Base-by-base conservation (phyloP, 495 filamentous ascomycete species). In the Saxophila tyrrhenica region DNA sequence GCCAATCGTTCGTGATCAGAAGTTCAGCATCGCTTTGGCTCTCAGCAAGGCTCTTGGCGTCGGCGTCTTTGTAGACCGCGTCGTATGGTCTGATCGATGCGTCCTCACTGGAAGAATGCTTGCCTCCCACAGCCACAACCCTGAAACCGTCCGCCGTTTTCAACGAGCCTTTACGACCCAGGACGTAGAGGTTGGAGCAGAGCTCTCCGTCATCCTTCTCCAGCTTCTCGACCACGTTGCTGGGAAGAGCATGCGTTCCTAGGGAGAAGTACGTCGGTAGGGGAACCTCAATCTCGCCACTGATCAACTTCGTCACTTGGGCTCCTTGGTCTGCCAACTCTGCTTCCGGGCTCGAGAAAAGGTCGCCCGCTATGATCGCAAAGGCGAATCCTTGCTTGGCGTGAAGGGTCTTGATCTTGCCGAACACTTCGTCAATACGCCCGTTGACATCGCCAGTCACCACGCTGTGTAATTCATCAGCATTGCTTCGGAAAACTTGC, bases 61-160 rank as follows among this genome's bases (percentile, higher is more conserved):
- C 92, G n/a, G 76, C 76, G 51, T 82, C 77, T 0, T 76, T 84
- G 65, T 94, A 89, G 47, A 75, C 76, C 0, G 88, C 84, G 3
- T 77, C 66, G 52, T 80, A 77, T 56, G 84, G 77, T 48, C 86
- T 82, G 50, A 79, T 77, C 0, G 78, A 77, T 2, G 76, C 74
- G 21, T 68, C 72, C 48, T 74, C 68, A 16, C 78, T 69, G 25
- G 68, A 69, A 9, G 72, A 48, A 0, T 86, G 69, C 11, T 69
- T 66, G 0, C 92, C 92, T 39, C 90, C 90, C 1, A 96, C 73
- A 10, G 84, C 72, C 2, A 88, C 85, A 51, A 98, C 86, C 13
- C 84, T 79, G 21, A 98, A 75, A 11, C 92, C 92, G 51, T 95
- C 89, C 20, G 86, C 83, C 0, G 92, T 98, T 65, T 90, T 95